Evolutionary conservation across 1,284 basidiomycete species (phyloP).

Genomic region (Rhodotorula sp.): DNA sequence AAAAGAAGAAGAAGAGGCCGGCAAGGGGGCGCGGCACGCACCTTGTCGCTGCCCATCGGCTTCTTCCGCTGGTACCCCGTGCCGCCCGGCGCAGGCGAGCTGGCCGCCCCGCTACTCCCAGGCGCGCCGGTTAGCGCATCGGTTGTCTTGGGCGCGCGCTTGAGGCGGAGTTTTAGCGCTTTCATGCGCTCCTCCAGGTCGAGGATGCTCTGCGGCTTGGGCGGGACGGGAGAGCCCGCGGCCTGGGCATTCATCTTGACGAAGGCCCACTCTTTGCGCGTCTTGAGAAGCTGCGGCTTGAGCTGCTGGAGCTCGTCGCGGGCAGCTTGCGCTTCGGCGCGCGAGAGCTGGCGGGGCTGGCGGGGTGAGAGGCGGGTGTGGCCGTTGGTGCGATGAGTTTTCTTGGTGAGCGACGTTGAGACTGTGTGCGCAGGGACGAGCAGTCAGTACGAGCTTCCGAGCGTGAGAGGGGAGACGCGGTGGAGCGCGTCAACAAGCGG

Average conservation of each 20-base stretch:
- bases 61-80: constrained; percentile 2
- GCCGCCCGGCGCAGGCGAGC: background rate
- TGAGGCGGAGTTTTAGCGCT: background rate
- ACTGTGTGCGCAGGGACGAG: background rate
- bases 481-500: background rate
- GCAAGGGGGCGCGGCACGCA: background rate
- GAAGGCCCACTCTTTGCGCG: too few relatives aligned
- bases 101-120: background rate
- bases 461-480: background rate
- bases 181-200: constrained; percentile 2
- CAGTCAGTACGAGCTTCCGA: background rate
- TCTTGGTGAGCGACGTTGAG: background rate
- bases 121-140: too few relatives aligned
- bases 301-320: background rate
- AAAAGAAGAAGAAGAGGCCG: too few relatives aligned
- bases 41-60: constrained; percentile 10
- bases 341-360: background rate
- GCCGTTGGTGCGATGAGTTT: background rate
- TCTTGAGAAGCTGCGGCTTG: too few relatives aligned
- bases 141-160: background rate
- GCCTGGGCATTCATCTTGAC: background rate
- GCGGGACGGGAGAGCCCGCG: background rate
- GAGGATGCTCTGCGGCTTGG: background rate
- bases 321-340: background rate
- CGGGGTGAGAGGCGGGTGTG: background rate